Evolutionary conservation across 2,329 filamentous ascomycete genomes (phyloP), one percentile per base, ranked within the genome.

Genomic region (Colletotrichum euphorbiae): DNA sequence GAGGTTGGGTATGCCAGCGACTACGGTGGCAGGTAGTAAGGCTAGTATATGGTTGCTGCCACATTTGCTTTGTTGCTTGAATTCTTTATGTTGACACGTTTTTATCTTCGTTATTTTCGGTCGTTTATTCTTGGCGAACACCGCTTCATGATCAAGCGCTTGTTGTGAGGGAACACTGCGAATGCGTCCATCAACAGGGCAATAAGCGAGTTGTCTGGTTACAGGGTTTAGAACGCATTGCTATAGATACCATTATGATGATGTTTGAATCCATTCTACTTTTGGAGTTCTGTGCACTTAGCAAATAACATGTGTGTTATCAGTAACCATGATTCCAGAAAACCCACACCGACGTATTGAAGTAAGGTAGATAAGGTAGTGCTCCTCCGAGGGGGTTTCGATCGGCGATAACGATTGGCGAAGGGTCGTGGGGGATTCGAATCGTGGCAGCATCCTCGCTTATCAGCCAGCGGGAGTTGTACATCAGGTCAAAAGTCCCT

Each of bases 1-100:
- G 85, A 87, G 42, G 82, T 87, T 56, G 84, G 83, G 19, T 85
- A 87, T 70, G 79, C 80, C 17, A 87, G 85, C 65, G 85, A 87
- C 70, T 86, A 83, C 71, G 84, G 84, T 43, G 81, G 82, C 58
- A 80, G 82, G 46, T 81, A 70, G 69, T 28, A 28, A 28, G 28
- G 17, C 33, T n/a, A 6, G 40, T 17, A 54, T 48, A 24, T 11
- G 56, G 40, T 24, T 24, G 6, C 38, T 55, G 38, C 6, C 31
- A n/a, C 24, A 28, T 66, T 31, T 50, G 8, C 24, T 62, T 50
- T 59, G 52, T 61, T 58, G 31, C 50, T 55, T 52, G 24, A 58
- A 40, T 55, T 62, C 28, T 55, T 40, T 52, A n/a, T 52, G 51
- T 45, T 21, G 38, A 54, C 38, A 54, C 52, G 52, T 60, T 46